phyloP scores from a whole-genome alignment of 73 alveolate species.

The Symbiodinium pilosum region DNA sequence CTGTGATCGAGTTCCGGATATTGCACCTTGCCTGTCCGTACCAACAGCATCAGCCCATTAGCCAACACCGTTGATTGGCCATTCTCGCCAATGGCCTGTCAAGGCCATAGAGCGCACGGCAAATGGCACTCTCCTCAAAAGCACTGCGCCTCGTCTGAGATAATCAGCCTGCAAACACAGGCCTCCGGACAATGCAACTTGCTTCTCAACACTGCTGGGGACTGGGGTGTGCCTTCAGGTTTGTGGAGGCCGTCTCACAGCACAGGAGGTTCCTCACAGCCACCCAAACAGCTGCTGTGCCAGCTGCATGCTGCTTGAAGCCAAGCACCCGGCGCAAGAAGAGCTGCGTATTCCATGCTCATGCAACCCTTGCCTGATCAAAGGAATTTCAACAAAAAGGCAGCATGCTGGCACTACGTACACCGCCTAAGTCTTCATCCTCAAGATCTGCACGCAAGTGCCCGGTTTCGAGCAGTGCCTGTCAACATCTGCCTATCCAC shows the following conservation, averaged over 20 bases:
- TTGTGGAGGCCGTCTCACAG: conserved; percentile 57
- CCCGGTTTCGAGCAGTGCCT: conserved; percentile 63
- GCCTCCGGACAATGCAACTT: neutral
- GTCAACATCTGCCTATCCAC: neutral
- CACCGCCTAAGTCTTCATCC: conserved; percentile 27
- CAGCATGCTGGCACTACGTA: no score
- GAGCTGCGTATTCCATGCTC: conserved; percentile 82
- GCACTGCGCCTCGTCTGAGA: conserved; percentile 36
- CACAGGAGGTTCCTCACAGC: conserved; percentile 55
- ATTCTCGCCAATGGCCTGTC: conserved; percentile 40
- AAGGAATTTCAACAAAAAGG: neutral
- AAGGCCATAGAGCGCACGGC: neutral
- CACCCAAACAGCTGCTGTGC: no score
- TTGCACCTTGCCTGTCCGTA: conserved; percentile 57
- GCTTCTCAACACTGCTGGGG: no score
- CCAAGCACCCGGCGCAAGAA: conserved; percentile 37
- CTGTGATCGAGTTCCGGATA: neutral
- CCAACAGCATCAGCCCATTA: conserved; percentile 31
- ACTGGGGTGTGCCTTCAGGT: conserved; percentile 53
- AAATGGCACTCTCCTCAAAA: no score
- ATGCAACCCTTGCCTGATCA: conserved; percentile 57
- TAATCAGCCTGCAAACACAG: conserved; percentile 79
- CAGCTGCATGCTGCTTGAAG: neutral
- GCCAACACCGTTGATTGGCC: conserved; percentile 76
- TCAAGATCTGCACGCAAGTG: conserved; percentile 53